These are phyloP conservation scores for Tricholomella constricta DNA, from an alignment of 768 basidiomycete species.

Conservation along the genomic window DNA sequence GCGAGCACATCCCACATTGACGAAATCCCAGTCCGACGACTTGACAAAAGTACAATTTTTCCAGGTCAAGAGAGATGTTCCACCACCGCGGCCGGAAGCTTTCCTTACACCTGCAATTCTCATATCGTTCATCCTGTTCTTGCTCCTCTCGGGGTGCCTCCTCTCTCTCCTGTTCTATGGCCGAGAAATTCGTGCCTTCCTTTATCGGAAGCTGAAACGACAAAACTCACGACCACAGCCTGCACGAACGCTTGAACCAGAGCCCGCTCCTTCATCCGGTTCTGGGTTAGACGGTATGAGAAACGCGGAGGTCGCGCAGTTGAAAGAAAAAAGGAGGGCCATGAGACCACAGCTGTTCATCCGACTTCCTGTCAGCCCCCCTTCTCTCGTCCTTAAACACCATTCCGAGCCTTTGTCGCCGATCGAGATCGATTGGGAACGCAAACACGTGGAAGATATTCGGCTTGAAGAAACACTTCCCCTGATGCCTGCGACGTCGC, in stretches of 20 bases:
- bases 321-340: constrained; percentile 17
- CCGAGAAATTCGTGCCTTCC: constrained; percentile 7
- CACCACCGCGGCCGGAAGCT: neutral
- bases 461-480: neutral
- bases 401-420: constrained; percentile 6
- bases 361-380: constrained; percentile 19
- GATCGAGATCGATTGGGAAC: neutral
- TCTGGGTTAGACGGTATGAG: constrained; percentile 26
- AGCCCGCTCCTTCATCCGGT: constrained; percentile 4
- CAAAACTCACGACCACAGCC: neutral
- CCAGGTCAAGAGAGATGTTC: neutral
- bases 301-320: constrained; percentile 12
- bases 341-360: constrained; percentile 8
- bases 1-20: constrained; percentile 3
- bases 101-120: constrained; percentile 18
- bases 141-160: constrained; percentile 18
- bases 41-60: neutral
- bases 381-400: constrained; percentile 14
- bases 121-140: constrained; percentile 19
- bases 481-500: neutral
- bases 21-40: neutral
- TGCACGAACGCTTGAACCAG: constrained; percentile 14
- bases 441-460: neutral
- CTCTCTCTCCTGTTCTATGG: constrained; percentile 20
- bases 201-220: constrained; percentile 8